Evolutionary conservation across 1,284 basidiomycete genomes (phyloP), one percentile per base, ranked within the genome.

Genomic region (Sanguinoderma infundibulare): DNA sequence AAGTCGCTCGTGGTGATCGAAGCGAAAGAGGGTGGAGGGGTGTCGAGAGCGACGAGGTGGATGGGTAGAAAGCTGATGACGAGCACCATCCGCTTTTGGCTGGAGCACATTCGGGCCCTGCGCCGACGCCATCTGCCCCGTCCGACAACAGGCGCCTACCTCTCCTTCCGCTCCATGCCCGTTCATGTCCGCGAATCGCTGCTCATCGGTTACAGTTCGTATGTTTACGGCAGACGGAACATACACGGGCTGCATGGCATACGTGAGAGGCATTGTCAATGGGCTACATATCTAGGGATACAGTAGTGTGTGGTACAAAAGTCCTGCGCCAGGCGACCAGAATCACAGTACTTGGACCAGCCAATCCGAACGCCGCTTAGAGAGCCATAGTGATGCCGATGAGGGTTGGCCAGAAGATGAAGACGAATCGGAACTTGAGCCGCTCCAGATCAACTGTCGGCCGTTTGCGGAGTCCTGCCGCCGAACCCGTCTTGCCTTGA

Each of bases 361-460:
- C 49, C 49, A 51, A 51, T 51, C 49, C 30, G 49, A 24, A 51
- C 20, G 49, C 6, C 34, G 49, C 49, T 32, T 51, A 51, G 12
- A 81, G 66, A 40, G 83, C 81, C 78, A 85, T 77, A 22, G 80
- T 79, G 49, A 84, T 71, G 5, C 84, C 85, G 62, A 86, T 77
- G 63, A 86, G 70, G 10, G 82, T 80, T 5, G 85, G 85, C 84
- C 84, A 87, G 39, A 83, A 74, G 63, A 87, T 77, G 62, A 84
- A 86, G 58, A 84, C 78, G 50, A 85, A 65, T 24, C 78, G 73
- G 67, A 85, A 85, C 70, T 81, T 82, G 66, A 82, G 69, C 67
- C 76, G 77, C 60, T 82, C 81, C 53, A 79, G 68, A 60, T 81
- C 78, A 44, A 79, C 60, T 1, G 65, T 59, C 24, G 65, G 59